Evolutionary conservation across 2,329 filamentous ascomycete genomes (phyloP).

Genomic region (Fusarium pilosicola): DNA sequence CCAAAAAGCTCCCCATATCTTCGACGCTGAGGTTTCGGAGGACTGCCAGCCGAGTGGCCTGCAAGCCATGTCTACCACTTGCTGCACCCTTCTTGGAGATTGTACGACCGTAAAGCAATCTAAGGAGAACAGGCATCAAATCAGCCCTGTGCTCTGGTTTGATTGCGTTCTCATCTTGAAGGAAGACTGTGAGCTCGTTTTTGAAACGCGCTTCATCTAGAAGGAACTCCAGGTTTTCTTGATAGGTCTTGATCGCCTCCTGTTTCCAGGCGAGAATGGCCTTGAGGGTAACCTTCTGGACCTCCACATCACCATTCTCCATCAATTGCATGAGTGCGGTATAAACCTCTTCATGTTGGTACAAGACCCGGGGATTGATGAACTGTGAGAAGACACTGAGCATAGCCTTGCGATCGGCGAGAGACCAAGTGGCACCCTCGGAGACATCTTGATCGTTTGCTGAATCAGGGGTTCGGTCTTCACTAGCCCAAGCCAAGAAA

Average conservation of each 20-base stretch:
- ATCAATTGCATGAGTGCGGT: constrained; percentile 78
- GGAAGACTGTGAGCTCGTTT: constrained; percentile 90
- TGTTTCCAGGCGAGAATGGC: constrained; percentile 91
- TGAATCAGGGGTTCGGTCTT: constrained; percentile 52
- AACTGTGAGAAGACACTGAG: constrained; percentile 86
- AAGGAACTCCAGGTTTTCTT: constrained; percentile 85
- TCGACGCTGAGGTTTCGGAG: constrained; percentile 79
- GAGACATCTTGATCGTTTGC: constrained; percentile 49
- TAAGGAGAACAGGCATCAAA: constrained; percentile 86
- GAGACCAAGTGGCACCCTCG: constrained; percentile 67
- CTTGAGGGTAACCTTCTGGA: constrained; percentile 86
- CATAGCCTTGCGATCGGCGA: constrained; percentile 85
- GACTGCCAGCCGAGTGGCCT: constrained; percentile 82
- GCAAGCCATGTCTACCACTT: constrained; percentile 82
- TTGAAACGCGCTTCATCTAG: constrained; percentile 92
- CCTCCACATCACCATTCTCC: constrained; percentile 87
- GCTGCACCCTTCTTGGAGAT: constrained; percentile 82
- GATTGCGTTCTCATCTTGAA: constrained; percentile 80
- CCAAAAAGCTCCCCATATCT: constrained; percentile 83
- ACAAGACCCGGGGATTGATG: constrained; percentile 85
- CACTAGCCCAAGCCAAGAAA: constrained; percentile 81
- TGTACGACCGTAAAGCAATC: constrained; percentile 88
- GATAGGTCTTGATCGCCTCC: constrained; percentile 77
- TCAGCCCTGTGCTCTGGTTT: constrained; percentile 76
- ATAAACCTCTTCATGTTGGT: constrained; percentile 79